These are phyloP conservation scores for Boletus pseudopeckii DNA, from an alignment of 768 basidiomycete species.

Conservation along the genomic window DNA sequence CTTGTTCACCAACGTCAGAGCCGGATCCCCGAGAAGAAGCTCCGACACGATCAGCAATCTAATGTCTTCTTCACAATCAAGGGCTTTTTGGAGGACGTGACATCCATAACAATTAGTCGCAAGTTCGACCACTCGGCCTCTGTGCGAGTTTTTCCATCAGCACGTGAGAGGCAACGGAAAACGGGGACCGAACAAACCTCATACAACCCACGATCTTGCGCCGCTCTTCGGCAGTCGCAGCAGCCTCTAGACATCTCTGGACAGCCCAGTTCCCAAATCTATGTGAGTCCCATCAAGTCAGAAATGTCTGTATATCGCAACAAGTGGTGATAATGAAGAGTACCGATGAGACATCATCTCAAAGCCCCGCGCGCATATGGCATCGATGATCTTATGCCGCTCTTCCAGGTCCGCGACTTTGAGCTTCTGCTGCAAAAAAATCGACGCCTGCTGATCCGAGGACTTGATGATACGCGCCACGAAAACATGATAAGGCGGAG, in stretches of 20 bases:
- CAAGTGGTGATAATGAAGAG: not conserved
- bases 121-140: conserved; percentile 80
- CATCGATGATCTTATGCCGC: conserved; percentile 80
- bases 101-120: conserved; percentile 89
- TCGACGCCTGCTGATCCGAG: conserved; percentile 87
- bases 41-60: conserved; percentile 81
- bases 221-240: conserved; percentile 68
- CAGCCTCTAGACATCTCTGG: conserved; percentile 81
- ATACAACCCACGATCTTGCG: conserved; percentile 83
- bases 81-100: conserved; percentile 84
- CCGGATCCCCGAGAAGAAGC: conserved; percentile 78
- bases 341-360: conserved; percentile 93
- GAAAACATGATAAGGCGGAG: conserved; percentile 79
- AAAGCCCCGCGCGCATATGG: conserved; percentile 78
- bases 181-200: conserved; percentile 47
- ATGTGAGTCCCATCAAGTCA: conserved; percentile 10
- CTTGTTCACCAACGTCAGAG: conserved; percentile 83
- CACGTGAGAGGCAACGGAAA: conserved; percentile 6
- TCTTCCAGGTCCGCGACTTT: conserved; percentile 80
- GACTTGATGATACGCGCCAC: conserved; percentile 85
- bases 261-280: conserved; percentile 95
- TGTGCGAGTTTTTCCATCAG: conserved; percentile 25
- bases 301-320: conserved; percentile 1
- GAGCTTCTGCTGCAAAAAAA: conserved; percentile 86
- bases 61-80: conserved; percentile 88